Evolutionary conservation across 140 eudicot genomes (phyloP), one percentile per base, ranked within the genome.

Genomic region (Eryngium alpinum): DNA sequence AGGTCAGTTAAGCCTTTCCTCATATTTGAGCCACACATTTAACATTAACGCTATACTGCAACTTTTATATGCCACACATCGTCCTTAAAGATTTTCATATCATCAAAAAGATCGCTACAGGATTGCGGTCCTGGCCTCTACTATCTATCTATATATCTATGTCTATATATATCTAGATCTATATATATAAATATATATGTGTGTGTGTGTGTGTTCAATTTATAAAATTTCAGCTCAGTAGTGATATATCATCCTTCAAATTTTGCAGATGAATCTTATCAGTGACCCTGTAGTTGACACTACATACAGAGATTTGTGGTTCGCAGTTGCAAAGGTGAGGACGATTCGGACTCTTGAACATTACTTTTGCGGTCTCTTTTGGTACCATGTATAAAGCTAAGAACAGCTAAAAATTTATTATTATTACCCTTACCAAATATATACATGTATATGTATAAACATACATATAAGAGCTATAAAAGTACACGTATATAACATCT

Each of bases 271-370:
- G 51, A 81, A 73, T 87, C 83, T 29, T 74, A 88, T 95, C 70
- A 85, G 76, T 80, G 98, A 95, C 83, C 99, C 98, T 31, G 82
- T 95, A 59, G 91, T 91, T 75, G 97, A 91, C 83, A 77, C 57
- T 43, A 95, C 99, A 29, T 95, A 91, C 87, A 90, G 82, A 80
- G 92, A 89, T 80, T 81, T 91, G 34, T 95, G 99, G 99, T 75
- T 89, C 78, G 91, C 89, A 71, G 91, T 93, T 80, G 99, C 98
- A 80, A 80, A 49, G 97, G 99, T 95, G 84, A 82, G 88, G 66
- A 76, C 10, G 4, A 24, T 52, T 14, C 66, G 57, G n/a, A 49
- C 33, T 69, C 43, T 70, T 31, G 27, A 70, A 38, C 46, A 38
- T 38, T 5, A 15, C 9, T 77, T 9, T 44, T 49, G 19, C 77